These are phyloP conservation scores for Candida koratica DNA, from an alignment of 805 yeast genomes.

Conservation along the genomic window DNA sequence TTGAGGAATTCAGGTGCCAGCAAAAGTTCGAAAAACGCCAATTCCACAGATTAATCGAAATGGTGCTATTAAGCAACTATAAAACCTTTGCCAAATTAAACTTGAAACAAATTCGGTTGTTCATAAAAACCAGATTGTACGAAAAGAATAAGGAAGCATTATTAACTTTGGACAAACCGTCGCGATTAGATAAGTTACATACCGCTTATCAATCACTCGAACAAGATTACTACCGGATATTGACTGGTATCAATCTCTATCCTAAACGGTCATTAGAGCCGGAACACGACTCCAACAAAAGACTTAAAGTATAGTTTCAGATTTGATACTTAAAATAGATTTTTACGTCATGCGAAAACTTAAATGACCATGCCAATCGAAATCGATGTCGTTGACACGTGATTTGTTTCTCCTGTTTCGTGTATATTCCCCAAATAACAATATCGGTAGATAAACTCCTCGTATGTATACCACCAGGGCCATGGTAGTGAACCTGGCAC, in stretches of 20 bases:
- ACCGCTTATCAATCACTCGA: slow-evolving; percentile 67
- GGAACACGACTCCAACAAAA: slow-evolving; percentile 1
- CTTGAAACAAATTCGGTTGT: slow-evolving; percentile 46
- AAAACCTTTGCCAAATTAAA: slow-evolving; percentile 22
- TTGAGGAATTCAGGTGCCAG: slow-evolving; percentile 29
- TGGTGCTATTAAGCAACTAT: slow-evolving; percentile 52
- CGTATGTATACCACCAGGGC: no score
- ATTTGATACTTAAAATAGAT: no score
- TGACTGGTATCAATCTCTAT: slow-evolving; percentile 21
- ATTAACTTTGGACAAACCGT: slow-evolving; percentile 56
- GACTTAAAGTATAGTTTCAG: slow-evolving; percentile 3
- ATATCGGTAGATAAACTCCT: no score
- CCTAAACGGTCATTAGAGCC: slow-evolving; percentile 6
- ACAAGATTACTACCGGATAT: slow-evolving; percentile 65
- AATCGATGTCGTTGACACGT: no score
- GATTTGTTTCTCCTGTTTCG: no score
- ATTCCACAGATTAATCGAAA: slow-evolving; percentile 70
- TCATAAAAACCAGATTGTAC: slow-evolving; percentile 71
- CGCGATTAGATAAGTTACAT: slow-evolving; percentile 67
- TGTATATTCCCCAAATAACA: no score
- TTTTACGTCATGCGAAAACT: no score
- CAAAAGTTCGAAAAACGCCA: slow-evolving; percentile 75
- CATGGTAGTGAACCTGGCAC: no score
- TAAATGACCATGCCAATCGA: no score
- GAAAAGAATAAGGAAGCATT: slow-evolving; percentile 79